phyloP scores from a whole-genome alignment of 768 basidiomycete species.

The Sporobolomyces pararoseus region DNA sequence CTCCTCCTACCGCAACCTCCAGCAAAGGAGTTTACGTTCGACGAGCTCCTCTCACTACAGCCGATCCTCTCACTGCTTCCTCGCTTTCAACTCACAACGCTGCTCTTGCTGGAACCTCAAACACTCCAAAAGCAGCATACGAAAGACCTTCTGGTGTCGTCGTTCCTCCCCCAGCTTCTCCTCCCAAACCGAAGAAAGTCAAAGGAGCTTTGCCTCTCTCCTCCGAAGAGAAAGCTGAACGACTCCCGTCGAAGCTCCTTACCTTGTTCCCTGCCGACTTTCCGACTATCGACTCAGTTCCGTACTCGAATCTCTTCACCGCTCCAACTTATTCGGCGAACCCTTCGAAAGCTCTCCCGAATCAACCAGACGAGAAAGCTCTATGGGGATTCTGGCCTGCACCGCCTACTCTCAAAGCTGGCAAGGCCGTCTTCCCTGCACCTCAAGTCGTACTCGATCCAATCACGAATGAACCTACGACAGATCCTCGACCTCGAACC shows the following conservation, averaged over 20 bases:
- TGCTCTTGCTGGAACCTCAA: not conserved
- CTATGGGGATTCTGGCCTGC: constrained; percentile 38
- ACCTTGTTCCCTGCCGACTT: constrained; percentile 60
- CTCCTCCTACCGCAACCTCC: not conserved
- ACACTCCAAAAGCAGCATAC: constrained; percentile 21
- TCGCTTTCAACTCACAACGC: not conserved
- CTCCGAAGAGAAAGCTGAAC: constrained; percentile 10
- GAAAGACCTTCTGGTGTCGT: constrained; percentile 3
- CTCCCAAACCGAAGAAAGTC: not conserved
- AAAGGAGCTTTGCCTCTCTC: constrained; percentile 28
- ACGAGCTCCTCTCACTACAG: not conserved
- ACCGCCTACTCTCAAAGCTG: constrained; percentile 22
- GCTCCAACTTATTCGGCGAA: constrained; percentile 16
- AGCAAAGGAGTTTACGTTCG: constrained; percentile 36
- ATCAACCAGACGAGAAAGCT: constrained; percentile 28
- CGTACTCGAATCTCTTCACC: constrained; percentile 1
- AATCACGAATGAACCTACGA: constrained; percentile 9
- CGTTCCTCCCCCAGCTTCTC: no score
- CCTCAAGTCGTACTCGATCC: constrained; percentile 18
- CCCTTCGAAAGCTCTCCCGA: constrained; percentile 10
- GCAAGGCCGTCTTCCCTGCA: constrained; percentile 36
- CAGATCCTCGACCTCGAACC: constrained; percentile 21
- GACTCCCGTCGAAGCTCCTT: constrained; percentile 53
- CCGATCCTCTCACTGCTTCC: not conserved
- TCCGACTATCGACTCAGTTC: constrained; percentile 49